Evolutionary conservation across 2,329 filamentous ascomycete genomes (phyloP).

Genomic region (Ophiocordyceps camponoti-floridani): DNA sequence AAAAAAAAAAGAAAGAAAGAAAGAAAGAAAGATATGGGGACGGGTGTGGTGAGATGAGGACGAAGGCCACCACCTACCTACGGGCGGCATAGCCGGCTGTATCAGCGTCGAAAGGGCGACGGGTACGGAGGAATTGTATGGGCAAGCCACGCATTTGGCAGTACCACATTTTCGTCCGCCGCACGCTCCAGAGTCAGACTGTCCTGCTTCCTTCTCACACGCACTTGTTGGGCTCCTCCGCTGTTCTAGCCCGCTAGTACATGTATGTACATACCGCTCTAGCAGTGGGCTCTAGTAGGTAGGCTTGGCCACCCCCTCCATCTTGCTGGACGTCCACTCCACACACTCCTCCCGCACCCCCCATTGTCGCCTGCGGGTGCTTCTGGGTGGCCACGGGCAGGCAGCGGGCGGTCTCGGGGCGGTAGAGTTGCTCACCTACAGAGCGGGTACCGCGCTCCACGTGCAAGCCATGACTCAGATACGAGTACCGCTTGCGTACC

Average conservation of each 20-base stretch:
- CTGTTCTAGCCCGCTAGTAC: no score
- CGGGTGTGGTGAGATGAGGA: slow-evolving; percentile 3
- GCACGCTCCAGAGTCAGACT: not conserved
- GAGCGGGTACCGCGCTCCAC: not conserved
- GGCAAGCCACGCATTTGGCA: not conserved
- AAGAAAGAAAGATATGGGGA: not conserved
- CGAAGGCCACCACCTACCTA: slow-evolving; percentile 9
- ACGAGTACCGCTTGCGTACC: not conserved
- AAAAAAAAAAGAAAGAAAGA: not conserved
- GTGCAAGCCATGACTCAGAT: not conserved
- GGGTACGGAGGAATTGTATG: slow-evolving; percentile 1
- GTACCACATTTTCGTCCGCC: not conserved
- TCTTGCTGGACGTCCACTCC: no score
- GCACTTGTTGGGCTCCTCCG: no score
- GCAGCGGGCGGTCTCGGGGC: no score
- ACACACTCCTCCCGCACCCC: no score
- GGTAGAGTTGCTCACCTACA: no score
- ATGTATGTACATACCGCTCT: no score
- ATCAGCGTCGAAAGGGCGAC: slow-evolving; percentile 1
- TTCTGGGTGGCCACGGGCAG: no score
- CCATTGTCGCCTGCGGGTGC: no score
- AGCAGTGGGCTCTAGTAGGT: no score
- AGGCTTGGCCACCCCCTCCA: no score
- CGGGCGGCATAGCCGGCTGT: slow-evolving; percentile 7
- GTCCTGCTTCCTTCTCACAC: slow-evolving; percentile 1